Evolutionary conservation across 2,329 filamentous ascomycete species (phyloP), one percentile per base, ranked within the genome.

Genomic region (Neonectria faginata): DNA sequence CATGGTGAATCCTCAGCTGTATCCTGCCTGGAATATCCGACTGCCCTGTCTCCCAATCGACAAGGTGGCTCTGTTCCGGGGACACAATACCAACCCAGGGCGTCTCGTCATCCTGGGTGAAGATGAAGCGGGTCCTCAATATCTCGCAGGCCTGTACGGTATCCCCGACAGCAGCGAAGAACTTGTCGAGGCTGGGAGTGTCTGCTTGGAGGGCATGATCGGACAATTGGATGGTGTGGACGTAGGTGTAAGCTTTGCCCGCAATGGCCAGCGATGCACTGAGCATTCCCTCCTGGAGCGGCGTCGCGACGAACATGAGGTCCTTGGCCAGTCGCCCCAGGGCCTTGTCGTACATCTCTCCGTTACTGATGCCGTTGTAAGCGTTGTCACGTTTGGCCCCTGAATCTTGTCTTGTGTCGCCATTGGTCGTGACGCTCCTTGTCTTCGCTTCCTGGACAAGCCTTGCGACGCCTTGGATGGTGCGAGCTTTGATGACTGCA

Each of bases 241-340:
- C 64, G 58, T 73, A 73, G 2, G 55, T 68, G 63, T 73, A 73
- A 12, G 71, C 71, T 16, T 66, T 25, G 41, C 62, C 64, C 12
- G 54, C 60, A 10, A 71, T 63, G 5, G 71, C 70, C 33, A 57
- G 8, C 8, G 54, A 57, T 57, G 54, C 54, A 9, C 69, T 72
- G 22, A 73, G 69, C 71, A 73, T 73, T 36, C 70, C 70, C 57
- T 72, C 67, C 47, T 73, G 71, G 2, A 73, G 69, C 4, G 71
- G 71, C 16, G 71, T 73, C 14, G 71, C 70, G 8, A 73, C 51
- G 33, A 73, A 73, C 6, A 73, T 20, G 14, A 73, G 60, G 31
- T 70, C 66, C 6, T 52, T 50, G 4, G 71, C 67, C 1, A 72
- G 60, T 5, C 56, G 54, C n/a, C 39, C 20, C 27, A 73, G 48